These are phyloP conservation scores for Russula emetica DNA, from an alignment of 768 basidiomycete species.

Conservation along the genomic window DNA sequence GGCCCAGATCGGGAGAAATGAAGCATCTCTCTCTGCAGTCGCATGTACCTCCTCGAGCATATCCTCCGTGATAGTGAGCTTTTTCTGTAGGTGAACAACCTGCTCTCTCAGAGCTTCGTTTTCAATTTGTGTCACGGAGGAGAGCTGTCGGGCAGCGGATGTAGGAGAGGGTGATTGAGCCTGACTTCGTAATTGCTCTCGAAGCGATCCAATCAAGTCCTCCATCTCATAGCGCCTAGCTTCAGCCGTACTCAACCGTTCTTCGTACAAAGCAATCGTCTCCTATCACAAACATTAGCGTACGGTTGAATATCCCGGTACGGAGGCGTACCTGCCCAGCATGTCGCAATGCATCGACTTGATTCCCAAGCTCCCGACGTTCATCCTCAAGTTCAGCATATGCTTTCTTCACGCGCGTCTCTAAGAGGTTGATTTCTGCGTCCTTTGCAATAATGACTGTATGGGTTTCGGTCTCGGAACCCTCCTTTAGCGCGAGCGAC, in stretches of 20 bases:
- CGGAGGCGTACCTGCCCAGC: conserved; percentile 72
- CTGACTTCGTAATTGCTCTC: conserved; percentile 44
- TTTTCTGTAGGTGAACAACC: no score
- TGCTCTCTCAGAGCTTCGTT: no score
- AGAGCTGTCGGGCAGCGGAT: conserved; percentile 39
- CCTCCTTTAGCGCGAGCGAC: no score
- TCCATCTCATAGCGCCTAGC: conserved; percentile 75
- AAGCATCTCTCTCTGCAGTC: no score
- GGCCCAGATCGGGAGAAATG: no score
- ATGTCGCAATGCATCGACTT: conserved; percentile 79
- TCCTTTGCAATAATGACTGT: no score
- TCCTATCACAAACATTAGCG: conserved; percentile 48
- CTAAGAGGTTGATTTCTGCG: no score
- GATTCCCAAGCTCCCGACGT: conserved; percentile 58
- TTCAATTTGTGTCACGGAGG: no score
- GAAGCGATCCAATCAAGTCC: conserved; percentile 52
- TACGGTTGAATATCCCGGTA: not conserved
- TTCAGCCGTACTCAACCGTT: conserved; percentile 69
- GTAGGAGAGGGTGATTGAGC: conserved; percentile 37
- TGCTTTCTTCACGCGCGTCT: no score
- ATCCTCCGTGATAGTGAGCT: no score
- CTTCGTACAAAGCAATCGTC: conserved; percentile 94
- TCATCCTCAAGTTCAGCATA: conserved; percentile 55
- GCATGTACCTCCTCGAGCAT: no score
- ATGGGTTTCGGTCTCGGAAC: no score